A percentile compares a stretch with the other conserved stretches of the same genome.
These are phyloP conservation scores for Papilionanthe hybrid DNA, from an alignment of 116 monocot genomes.

Conservation along the genomic window DNA sequence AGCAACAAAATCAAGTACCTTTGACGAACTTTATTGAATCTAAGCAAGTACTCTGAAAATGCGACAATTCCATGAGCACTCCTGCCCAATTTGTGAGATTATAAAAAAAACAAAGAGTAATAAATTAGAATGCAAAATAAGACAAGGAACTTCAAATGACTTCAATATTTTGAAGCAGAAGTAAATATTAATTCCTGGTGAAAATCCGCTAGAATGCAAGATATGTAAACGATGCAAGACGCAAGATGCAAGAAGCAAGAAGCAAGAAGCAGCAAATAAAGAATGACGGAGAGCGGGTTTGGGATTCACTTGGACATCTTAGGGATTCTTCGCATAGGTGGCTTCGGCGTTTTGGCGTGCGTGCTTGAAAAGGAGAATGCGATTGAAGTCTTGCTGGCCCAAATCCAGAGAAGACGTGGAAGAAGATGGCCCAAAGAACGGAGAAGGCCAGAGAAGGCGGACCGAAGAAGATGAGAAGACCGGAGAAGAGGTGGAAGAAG, in stretches of 20 bases:
- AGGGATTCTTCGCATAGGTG: conserved; percentile 42
- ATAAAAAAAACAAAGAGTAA: conserved; percentile 1
- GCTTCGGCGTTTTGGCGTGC: conserved; percentile 42
- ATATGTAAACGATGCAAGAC: background rate
- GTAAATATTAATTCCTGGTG: background rate
- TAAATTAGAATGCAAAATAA: background rate
- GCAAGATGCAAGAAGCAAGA: too few relatives aligned
- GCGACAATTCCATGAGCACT: conserved; percentile 36
- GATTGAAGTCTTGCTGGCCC: conserved; percentile 35
- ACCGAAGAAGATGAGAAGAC: too few relatives aligned
- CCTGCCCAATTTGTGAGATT: conserved; percentile 48
- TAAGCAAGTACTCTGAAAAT: conserved; percentile 22
- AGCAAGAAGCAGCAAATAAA: background rate
- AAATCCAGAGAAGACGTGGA: too few relatives aligned
- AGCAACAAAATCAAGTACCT: conserved; percentile 19
- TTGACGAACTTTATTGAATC: conserved; percentile 27
- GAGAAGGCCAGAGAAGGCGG: too few relatives aligned
- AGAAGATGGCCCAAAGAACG: too few relatives aligned
- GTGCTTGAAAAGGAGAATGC: conserved; percentile 47
- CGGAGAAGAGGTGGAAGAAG: too few relatives aligned
- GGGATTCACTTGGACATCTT: conserved; percentile 39
- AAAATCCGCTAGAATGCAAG: background rate
- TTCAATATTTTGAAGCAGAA: background rate
- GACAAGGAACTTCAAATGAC: background rate
- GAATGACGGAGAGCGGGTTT: background rate